Conservation (phyloP, 805 yeast species). For the Grigorovia transvaalensis region DNA sequence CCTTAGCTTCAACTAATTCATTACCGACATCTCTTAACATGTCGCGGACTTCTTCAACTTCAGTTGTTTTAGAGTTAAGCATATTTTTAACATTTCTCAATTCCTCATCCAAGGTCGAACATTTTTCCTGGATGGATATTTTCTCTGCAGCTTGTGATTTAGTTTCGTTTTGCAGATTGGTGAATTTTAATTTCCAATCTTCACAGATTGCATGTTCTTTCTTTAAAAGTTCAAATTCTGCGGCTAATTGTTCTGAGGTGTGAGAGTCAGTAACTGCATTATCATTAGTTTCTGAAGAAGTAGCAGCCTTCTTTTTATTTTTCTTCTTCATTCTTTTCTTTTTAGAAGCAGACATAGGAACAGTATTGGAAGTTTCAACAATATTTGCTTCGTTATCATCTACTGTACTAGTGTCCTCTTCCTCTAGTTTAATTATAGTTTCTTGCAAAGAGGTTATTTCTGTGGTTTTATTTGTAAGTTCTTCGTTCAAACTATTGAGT, state of each 20-base stretch:
- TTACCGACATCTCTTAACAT: constrained; percentile 70
- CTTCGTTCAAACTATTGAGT: not conserved
- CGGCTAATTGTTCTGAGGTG: constrained; percentile 2
- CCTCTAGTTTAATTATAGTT: not conserved
- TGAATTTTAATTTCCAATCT: constrained; percentile 13
- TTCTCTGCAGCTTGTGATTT: not conserved
- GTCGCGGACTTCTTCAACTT: constrained; percentile 60
- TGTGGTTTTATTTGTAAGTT: constrained; percentile 1
- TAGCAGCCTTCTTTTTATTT: constrained; percentile 13
- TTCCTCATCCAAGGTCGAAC: constrained; percentile 1
- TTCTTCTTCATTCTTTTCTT: constrained; percentile 12
- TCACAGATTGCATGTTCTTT: constrained; percentile 4
- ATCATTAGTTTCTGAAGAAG: not conserved
- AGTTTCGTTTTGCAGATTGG: constrained; percentile 1
- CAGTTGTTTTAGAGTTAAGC: constrained; percentile 41
- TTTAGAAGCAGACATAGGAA: constrained; percentile 1
- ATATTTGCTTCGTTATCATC: no score
- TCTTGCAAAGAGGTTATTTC: constrained; percentile 1
- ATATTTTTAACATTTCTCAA: constrained; percentile 18
- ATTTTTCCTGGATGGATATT: not conserved
- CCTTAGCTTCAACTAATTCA: constrained; percentile 64
- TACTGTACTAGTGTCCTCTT: not conserved
- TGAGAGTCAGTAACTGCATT: not conserved
- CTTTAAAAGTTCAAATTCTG: constrained; percentile 5
- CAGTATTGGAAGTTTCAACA: not conserved